Evolutionary conservation across 805 yeast species (phyloP).

Genomic region (Pichia cabralensis): DNA sequence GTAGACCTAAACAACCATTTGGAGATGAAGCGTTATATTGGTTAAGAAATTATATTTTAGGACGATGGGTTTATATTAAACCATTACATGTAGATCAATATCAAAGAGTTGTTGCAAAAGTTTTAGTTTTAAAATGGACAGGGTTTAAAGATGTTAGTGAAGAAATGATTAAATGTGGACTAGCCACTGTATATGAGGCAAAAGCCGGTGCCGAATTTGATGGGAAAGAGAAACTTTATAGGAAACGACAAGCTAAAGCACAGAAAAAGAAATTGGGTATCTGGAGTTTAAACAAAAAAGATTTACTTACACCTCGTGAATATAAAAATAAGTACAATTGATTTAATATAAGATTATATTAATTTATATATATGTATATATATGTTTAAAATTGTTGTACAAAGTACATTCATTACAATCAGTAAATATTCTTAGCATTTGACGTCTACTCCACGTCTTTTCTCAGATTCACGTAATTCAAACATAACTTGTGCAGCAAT

Average conservation of each 20-base stretch:
- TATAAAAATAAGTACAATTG: conserved; percentile 42
- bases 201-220: conserved; percentile 79
- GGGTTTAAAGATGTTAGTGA: conserved; percentile 75
- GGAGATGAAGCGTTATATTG: conserved; percentile 78
- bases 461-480: conserved; percentile 81
- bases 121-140: conserved; percentile 46
- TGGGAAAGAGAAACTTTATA: conserved; percentile 53
- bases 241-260: conserved; percentile 51
- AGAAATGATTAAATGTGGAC: conserved; percentile 76
- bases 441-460: conserved; percentile 70
- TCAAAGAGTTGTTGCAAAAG: conserved; percentile 77
- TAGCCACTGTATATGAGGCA: conserved; percentile 84
- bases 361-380: not conserved
- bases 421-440: conserved; percentile 68
- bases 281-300: conserved; percentile 43
- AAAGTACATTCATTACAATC: no score
- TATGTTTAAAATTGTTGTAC: not conserved
- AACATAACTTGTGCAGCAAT: conserved; percentile 91
- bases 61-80: conserved; percentile 59
- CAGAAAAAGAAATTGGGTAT: conserved; percentile 50
- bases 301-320: conserved; percentile 64
- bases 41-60: conserved; percentile 58
- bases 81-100: conserved; percentile 85
- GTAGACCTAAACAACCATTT: conserved; percentile 83
- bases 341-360: not conserved